Evolutionary conservation across 2,329 filamentous ascomycete species (phyloP), one percentile per base, ranked within the genome.

Genomic region (Xylaria sp.): DNA sequence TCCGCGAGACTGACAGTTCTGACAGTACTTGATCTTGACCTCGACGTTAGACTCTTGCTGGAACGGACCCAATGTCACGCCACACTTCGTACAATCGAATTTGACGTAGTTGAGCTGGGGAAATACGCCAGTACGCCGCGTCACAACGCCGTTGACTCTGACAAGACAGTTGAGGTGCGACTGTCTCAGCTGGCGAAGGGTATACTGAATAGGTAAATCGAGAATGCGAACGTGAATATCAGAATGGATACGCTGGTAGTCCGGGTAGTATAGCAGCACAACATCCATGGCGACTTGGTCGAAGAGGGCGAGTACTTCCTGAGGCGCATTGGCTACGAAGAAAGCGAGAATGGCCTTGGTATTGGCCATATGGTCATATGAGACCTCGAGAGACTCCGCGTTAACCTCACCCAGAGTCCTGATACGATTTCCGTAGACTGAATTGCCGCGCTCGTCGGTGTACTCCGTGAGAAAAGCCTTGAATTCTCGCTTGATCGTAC

Each of bases 51-150:
- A 94, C 77, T 99, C 94, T 71, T 99, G 94, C 72, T 96, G 93
- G 79, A 97, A 99, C 16, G 94, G 94, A 1, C 94, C 94, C 2
- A 99, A 83, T 0, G 92, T 96, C 51, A 90, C 84, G 62, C 91
- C 90, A 70, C 94, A 99, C 77, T 97, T 99, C 60, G 81, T 86
- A 76, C 94, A 99, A 77, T 97, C 91, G 71, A 99, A 97, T 77
- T 97, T 96, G 77, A 99, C 91, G 74, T 97, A 97, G 75, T 97
- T 97, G 62, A 99, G 80, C 77, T 99, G 94, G 2, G 94, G 94
- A 74, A 99, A 99, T 52, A 99, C 95, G 58, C 94, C 94, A 30
- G 88, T 95, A 66, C 94, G 86, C 64, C 94, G 87, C 39, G 94
- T 99, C 34, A 99, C 94, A 3, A 99, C 94, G 66, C 94, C 94